Evolutionary conservation across 2,329 filamentous ascomycete species (phyloP), one percentile per base, ranked within the genome.

Genomic region (Cladosporium sp.): DNA sequence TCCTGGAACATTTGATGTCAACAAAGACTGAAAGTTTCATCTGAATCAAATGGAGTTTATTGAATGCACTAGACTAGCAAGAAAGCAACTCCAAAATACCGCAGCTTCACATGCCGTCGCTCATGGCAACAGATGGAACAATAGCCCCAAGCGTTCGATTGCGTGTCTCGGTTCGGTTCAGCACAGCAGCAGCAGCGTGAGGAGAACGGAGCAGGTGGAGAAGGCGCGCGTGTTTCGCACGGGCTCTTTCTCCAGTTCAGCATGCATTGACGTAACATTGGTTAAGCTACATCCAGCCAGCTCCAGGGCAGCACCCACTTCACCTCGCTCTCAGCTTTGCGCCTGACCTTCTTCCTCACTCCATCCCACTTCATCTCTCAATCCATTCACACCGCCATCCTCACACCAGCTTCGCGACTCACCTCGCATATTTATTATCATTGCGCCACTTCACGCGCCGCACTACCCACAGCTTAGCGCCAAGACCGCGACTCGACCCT

Each of bases 401-500:
- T 36, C 59, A 51, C n/a, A 18, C 34, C 34, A 34, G 26, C 46
- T 53, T 34, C 59, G 59, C 59, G 59, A 62, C 28, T 11, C n/a
- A 34, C 23, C n/a, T 53, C 46, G 46, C 46, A 39, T 39, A 51
- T 21, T 62, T 28, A 18, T 51, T 51, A 51, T 32, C 28, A 34
- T 23, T 34, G 59, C 59, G 59, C 59, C n/a, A 30, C n/a, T 26
- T 13, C 23, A 51, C 59, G 46, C 58, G 59, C n/a, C 30, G 28
- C 25, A 36, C n/a, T 21, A 62, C 25, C 10, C 18, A 14, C 59
- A 53, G 8, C n/a, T 25, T 36, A 48, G 57, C 66, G 66, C 63
- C 64, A 63, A 60, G 66, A 65, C 32, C 64, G 39, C 34, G 28
- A 63, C 56, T 60, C 65, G 62, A 58, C 39, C 30, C 56, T 46